These are phyloP conservation scores for Thuja plicata DNA, from an alignment of 83 land plant species.

Conservation along the genomic window DNA sequence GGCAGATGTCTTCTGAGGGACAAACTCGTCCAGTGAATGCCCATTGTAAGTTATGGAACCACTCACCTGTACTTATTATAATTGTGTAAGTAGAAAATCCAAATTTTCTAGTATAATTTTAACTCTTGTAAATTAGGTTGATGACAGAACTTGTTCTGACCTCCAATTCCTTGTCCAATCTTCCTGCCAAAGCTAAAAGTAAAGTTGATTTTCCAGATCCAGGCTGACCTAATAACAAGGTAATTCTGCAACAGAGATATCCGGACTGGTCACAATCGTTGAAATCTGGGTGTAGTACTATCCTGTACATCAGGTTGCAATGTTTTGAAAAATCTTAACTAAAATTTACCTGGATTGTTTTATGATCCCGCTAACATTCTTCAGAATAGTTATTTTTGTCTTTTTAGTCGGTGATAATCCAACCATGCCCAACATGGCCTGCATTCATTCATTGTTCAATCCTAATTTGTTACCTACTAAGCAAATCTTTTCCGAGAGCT, in stretches of 20 bases:
- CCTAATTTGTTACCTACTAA: too few relatives aligned
- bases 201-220: constrained; percentile 52
- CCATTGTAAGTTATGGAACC: constrained; percentile 31
- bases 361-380: constrained; percentile 42
- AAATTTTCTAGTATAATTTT: too few relatives aligned
- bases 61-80: constrained; percentile 10
- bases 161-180: constrained; percentile 18
- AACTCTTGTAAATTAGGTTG: not conserved
- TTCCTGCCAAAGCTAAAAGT: constrained; percentile 51
- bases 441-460: not conserved
- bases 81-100: not conserved
- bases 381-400: constrained; percentile 44
- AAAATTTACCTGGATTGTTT: constrained; percentile 38
- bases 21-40: constrained; percentile 16
- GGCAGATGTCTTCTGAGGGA: constrained; percentile 21
- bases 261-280: not conserved
- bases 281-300: too few relatives aligned
- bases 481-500: too few relatives aligned
- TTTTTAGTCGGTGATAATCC: constrained; percentile 26
- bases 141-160: too few relatives aligned
- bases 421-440: constrained; percentile 13
- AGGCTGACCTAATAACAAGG: constrained; percentile 57
- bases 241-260: constrained; percentile 27
- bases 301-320: too few relatives aligned
- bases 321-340: not conserved